Evolutionary conservation across 306 rosid genomes (phyloP), one percentile per base, ranked within the genome.

Genomic region (Urtica urens): DNA sequence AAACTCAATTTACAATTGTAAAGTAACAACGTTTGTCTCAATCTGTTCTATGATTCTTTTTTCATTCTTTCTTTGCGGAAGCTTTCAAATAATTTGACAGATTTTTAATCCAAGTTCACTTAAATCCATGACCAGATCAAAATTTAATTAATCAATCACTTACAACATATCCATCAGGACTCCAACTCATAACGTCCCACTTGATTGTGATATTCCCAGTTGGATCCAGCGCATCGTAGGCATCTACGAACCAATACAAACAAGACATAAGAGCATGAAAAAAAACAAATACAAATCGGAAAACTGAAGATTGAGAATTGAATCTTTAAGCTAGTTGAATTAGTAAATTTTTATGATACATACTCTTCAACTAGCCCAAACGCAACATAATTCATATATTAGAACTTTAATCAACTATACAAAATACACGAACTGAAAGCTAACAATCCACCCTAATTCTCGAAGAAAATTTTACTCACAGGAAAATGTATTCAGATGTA

Each of bases 121-220:
- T 28, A 4, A 4, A 28, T 4, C 10, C 33, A 28, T 28, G 6
- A 28, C 10, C 39, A 9, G 39, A 35, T 35, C 7, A 44, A 10
- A 44, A 44, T n/a, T n/a, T n/a, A n/a, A n/a, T n/a, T n/a, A n/a
- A n/a, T n/a, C n/a, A n/a, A 23, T 9, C 22, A 78, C 94, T 81
- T 79, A 90, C 95, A 69, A 90, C 68, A 72, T 85, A 90, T 49
- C 99, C 99, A 74, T 90, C 99, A 17, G 94, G 68, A 38, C 80
- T 81, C 99, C 99, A 90, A 60, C 53, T 59, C 49, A 81, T 77
- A 15, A 85, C 62, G 75, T 90, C 95, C 95, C 94, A 90, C 70
- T 90, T 90, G 70, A 90, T 67, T 49, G 99, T 90, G 57, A 90
- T 68, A 55, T 90, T 90, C 47, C 99, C 99, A 33, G 61, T 75